Evolutionary conservation across 2,329 filamentous ascomycete genomes (phyloP), one percentile per base, ranked within the genome.

Genomic region (Paraconiothyrium sp.): DNA sequence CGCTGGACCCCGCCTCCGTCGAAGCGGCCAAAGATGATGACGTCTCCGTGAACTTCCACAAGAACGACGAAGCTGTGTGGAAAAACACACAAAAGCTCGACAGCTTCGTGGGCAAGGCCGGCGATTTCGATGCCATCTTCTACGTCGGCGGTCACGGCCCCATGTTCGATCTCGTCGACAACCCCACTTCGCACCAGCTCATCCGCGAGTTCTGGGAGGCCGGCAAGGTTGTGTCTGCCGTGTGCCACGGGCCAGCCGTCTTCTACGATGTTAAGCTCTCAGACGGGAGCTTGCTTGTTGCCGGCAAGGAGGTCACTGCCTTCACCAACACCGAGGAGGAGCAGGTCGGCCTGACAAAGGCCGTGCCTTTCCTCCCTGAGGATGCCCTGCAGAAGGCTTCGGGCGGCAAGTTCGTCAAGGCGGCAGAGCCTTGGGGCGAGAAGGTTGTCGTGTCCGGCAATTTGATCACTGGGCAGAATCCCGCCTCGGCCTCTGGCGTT

Each of bases 211-310:
- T 92, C 74, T 85, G 83, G 70, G 79, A 81, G 43, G 82, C 84
- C 3, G 85, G 84, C 64, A 91, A 91, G 82, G 81, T 88, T 58
- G 84, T 92, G 14, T 81, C 86, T 0, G 87, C 89, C 3, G 88
- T 92, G 49, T 92, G 90, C 81, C 90, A 92, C 78, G 90, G 88
- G 6, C 88, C 89, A 2, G 86, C 85, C 3, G 90, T 85, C 13
- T 81, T 92, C 16, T 81, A 84, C 52, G 84, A 89, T 67, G 89
- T 86, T 39, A 85, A 83, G 63, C 65, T 78, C 5, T 67, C 64
- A 10, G 79, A 84, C 62, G 88, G 87, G 37, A 79, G 81, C 64
- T 81, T 82, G 54, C 77, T 91, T 10, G 76, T 91, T 43, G 77
- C 82, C 54, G 88, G 85, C 48, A 84, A 84, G 71, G 78, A 83